These are phyloP conservation scores for Thelephora aurantiotincta DNA, from an alignment of 768 basidiomycete species.

Conservation along the genomic window DNA sequence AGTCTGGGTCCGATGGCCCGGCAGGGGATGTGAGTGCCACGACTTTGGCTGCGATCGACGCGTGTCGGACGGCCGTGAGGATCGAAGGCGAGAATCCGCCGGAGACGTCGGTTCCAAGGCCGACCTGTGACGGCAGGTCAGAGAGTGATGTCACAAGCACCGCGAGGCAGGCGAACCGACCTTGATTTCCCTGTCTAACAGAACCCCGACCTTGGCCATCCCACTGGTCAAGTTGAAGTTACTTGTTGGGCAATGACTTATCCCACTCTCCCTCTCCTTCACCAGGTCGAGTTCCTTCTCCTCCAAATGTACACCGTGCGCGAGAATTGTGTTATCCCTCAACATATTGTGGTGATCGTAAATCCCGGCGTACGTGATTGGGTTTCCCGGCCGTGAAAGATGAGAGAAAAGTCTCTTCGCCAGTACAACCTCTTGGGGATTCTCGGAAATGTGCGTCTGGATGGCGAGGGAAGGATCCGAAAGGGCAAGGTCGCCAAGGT, in stretches of 20 bases:
- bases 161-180: constrained; percentile 22
- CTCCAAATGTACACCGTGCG: constrained; percentile 73
- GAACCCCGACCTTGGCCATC: constrained; percentile 60
- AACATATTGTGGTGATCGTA: constrained; percentile 75
- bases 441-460: constrained; percentile 92
- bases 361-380: constrained; percentile 55
- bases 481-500: constrained; percentile 47
- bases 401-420: constrained; percentile 53
- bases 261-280: constrained; percentile 46
- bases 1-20: neutral
- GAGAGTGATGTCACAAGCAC: neutral
- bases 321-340: constrained; percentile 69
- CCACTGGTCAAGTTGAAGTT: constrained; percentile 89
- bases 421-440: constrained; percentile 51
- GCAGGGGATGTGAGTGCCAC: constrained; percentile 30
- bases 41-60: constrained; percentile 72
- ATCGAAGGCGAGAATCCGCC: constrained; percentile 82
- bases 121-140: constrained; percentile 41
- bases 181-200: constrained; percentile 79
- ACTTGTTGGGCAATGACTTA: constrained; percentile 90
- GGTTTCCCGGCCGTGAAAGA: constrained; percentile 6
- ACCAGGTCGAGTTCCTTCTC: constrained; percentile 64
- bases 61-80: constrained; percentile 56
- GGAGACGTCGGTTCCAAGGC: constrained; percentile 87
- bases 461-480: constrained; percentile 52